Evolutionary conservation across 768 basidiomycete species (phyloP), one percentile per base, ranked within the genome.

Genomic region (Mycena polygramma): DNA sequence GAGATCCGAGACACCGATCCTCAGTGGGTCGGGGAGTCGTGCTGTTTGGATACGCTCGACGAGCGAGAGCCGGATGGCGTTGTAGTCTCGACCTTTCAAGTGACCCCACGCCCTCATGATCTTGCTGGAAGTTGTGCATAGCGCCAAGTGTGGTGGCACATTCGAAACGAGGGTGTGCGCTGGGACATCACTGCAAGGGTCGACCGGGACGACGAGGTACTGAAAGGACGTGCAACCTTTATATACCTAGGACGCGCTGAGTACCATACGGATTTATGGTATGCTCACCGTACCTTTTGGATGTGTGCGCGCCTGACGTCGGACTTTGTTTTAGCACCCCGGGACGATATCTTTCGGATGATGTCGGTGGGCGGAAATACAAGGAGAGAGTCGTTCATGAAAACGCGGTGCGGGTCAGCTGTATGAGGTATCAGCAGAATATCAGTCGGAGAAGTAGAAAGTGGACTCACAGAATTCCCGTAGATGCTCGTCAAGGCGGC

Each of bases 191-290:
- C 46, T 57, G 17, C 36, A 4, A 37, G 67, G 24, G 22, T 68
- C 61, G 37, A 48, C 15, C 2, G 60, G 45, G 35, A 68, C 15
- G 10, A 63, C 60, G 0, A 68, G 30, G 17, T 68, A 68, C 24
- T 68, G 60, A 26, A 68, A 68, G 17, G 60, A 37, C 10, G 26
- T 39, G 20, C 54, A 15, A 19, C 67, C 67, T 26, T 68, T 14
- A 22, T 68, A 68, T 3, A 63, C 6, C 68, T 69, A 48, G 1
- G 39, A 26, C 35, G 48, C 35, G 13, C 30, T 30, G 6, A 30
- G 30, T 30, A 30, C 30, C 30, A 30, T 30, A 30, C 30, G 30
- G 6, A 30, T 30, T 30, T 30, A 6, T 30, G 30, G 6, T 3
- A 30, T 30, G 30, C 30, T 30, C 30, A 6, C 30, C 48, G 26